Evolutionary conservation across 2,329 filamentous ascomycete genomes (phyloP).

Genomic region (Aspergillus cejpii): DNA sequence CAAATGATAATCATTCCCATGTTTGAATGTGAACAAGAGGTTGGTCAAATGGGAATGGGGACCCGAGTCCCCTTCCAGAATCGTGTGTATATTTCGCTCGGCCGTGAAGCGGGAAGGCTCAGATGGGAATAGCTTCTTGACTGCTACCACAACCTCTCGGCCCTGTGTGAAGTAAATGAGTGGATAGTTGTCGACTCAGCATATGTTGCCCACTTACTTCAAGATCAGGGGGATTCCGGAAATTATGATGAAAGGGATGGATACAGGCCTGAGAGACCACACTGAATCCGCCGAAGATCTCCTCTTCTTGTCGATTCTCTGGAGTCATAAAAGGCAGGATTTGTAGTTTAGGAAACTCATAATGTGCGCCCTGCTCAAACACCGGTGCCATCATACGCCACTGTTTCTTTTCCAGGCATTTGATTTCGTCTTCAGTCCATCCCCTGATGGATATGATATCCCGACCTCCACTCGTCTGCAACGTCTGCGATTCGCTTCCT

Average conservation of each 20-base stretch:
- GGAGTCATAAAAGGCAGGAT: slow-evolving; percentile 4
- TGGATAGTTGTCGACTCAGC: background rate
- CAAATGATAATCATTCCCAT: slow-evolving; percentile 19
- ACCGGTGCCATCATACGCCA: slow-evolving; percentile 7
- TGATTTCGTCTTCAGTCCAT: slow-evolving; percentile 2
- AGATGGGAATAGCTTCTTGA: slow-evolving; percentile 1
- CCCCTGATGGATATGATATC: background rate
- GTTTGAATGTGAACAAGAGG: slow-evolving; percentile 24
- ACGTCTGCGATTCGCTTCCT: background rate
- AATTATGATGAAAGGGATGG: slow-evolving; percentile 9
- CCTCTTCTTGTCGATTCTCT: background rate
- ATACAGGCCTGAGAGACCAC: slow-evolving; percentile 9
- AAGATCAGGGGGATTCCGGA: background rate
- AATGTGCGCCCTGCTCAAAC: slow-evolving; percentile 1
- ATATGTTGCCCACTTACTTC: background rate
- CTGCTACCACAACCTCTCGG: slow-evolving; percentile 1
- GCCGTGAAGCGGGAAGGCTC: background rate
- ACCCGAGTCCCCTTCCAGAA: background rate
- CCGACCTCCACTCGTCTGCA: slow-evolving; percentile 1
- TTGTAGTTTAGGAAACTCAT: slow-evolving; percentile 2
- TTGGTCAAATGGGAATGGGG: slow-evolving; percentile 21
- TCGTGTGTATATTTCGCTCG: background rate
- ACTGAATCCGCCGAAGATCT: slow-evolving; percentile 1
- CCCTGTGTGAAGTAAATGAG: background rate
- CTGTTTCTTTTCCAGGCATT: slow-evolving; percentile 3